Percentiles rank a stretch among this genome's conserved stretches.
phyloP scores from a whole-genome alignment of 352 stramenopile species.

The Phytophthora aleatoria region DNA sequence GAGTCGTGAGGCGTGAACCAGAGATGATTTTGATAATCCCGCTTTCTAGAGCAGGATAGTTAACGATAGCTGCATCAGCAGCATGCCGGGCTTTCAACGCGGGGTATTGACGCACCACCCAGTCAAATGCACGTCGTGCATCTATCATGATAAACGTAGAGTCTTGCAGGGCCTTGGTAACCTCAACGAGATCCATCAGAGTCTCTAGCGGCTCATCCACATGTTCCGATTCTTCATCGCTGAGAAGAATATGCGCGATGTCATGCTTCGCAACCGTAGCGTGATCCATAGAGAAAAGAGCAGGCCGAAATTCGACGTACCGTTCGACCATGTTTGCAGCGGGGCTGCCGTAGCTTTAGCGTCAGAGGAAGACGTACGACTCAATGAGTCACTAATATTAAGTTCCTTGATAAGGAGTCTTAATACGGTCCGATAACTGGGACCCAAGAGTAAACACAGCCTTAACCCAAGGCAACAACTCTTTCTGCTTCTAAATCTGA shows the following conservation, averaged over 20 bases:
- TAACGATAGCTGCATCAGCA: neutral
- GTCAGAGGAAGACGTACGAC: too few relatives aligned
- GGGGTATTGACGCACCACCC: neutral
- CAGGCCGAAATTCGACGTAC: neutral
- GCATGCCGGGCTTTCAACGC: neutral
- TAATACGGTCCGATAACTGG: too few relatives aligned
- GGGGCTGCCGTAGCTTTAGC: too few relatives aligned
- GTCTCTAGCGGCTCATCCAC: neutral
- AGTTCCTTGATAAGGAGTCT: too few relatives aligned
- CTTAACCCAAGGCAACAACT: too few relatives aligned
- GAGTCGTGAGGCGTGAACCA: neutral
- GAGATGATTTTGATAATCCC: neutral
- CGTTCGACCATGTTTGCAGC: neutral
- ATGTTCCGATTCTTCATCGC: neutral
- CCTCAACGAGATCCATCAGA: neutral
- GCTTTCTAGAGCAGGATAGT: neutral
- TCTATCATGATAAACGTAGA: neutral
- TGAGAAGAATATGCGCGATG: neutral
- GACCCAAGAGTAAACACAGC: too few relatives aligned
- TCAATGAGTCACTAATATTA: too few relatives aligned
- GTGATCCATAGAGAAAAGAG: neutral
- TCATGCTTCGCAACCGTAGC: neutral
- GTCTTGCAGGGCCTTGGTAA: neutral
- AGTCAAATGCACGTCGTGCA: neutral
- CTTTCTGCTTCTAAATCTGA: too few relatives aligned